These are phyloP conservation scores for Thyridium curvatum DNA, from an alignment of 2,329 filamentous ascomycete species.

Conservation along the genomic window DNA sequence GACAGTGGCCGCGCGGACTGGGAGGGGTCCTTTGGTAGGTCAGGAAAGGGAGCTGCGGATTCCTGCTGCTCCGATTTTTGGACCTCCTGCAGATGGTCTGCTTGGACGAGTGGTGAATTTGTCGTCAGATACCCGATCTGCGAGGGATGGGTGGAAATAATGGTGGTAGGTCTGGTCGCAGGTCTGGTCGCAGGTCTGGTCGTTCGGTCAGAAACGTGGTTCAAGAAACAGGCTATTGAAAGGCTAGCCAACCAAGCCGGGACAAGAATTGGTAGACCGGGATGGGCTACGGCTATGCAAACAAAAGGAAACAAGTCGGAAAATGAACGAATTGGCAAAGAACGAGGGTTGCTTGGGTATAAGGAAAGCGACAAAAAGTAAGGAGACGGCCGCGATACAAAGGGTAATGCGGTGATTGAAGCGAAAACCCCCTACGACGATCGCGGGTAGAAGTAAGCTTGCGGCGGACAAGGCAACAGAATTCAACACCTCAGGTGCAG, in stretches of 20 bases:
- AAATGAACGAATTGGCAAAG: not conserved
- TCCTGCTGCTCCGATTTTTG: slow-evolving; percentile 27
- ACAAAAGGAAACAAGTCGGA: not conserved
- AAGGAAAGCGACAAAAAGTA: too few relatives aligned
- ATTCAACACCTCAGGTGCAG: too few relatives aligned
- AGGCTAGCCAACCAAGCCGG: too few relatives aligned
- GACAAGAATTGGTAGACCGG: too few relatives aligned
- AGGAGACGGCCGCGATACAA: too few relatives aligned
- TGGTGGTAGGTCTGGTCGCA: slow-evolving; percentile 32
- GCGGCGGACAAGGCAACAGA: too few relatives aligned
- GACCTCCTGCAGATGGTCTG: slow-evolving; percentile 40
- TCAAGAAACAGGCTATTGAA: too few relatives aligned
- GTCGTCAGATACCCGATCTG: slow-evolving; percentile 63
- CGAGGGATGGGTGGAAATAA: slow-evolving; percentile 54
- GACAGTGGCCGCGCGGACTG: slow-evolving; percentile 21
- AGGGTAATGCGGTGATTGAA: too few relatives aligned
- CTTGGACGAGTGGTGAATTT: slow-evolving; percentile 61
- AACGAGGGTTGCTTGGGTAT: too few relatives aligned
- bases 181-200: slow-evolving; percentile 17
- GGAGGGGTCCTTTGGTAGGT: slow-evolving; percentile 22
- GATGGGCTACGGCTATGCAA: not conserved
- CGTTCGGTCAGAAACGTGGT: not conserved
- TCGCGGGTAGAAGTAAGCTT: too few relatives aligned
- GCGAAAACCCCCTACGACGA: too few relatives aligned
- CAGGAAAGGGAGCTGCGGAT: slow-evolving; percentile 18